Percentiles rank a stretch among this genome's conserved stretches.
phyloP scores from a whole-genome alignment of 768 basidiomycete species.

The Pleurotus citrinopileatus region DNA sequence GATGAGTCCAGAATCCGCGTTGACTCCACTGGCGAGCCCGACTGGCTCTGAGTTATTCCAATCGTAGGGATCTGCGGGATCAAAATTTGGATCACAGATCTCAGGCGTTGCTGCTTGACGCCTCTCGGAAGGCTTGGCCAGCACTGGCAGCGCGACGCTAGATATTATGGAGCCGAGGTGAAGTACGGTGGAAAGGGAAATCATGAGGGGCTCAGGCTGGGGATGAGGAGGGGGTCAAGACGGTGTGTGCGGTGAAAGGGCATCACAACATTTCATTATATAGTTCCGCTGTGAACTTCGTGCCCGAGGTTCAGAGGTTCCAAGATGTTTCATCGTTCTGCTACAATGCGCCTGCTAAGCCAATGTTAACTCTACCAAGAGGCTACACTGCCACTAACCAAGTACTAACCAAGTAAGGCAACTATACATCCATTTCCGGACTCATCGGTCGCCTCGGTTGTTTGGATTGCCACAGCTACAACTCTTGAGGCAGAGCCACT shows the following conservation, averaged over 20 bases:
- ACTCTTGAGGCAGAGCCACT: no score
- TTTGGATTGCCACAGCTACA: no score
- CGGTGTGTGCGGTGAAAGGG: background rate
- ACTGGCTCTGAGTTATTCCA: slow-evolving; percentile 7
- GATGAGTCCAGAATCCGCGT: background rate
- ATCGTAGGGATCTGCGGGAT: background rate
- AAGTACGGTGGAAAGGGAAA: slow-evolving; percentile 5
- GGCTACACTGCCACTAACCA: background rate
- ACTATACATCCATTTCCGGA: background rate
- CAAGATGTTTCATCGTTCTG: background rate
- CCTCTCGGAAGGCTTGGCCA: background rate
- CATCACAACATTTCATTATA: background rate
- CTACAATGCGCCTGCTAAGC: background rate
- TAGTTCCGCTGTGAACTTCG: background rate
- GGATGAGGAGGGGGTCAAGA: background rate
- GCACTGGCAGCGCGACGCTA: background rate
- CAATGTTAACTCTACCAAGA: background rate
- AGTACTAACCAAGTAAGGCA: background rate
- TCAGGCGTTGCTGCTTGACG: background rate
- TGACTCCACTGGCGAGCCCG: background rate
- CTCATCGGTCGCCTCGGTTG: no score
- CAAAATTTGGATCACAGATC: slow-evolving; percentile 1
- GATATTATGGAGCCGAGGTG: background rate
- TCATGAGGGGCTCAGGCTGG: background rate
- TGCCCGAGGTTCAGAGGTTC: slow-evolving; percentile 1